A percentile compares a stretch with the other conserved stretches of the same genome.
These are phyloP conservation scores for Leccinum obscurum DNA, from an alignment of 768 basidiomycete species.

Conservation along the genomic window DNA sequence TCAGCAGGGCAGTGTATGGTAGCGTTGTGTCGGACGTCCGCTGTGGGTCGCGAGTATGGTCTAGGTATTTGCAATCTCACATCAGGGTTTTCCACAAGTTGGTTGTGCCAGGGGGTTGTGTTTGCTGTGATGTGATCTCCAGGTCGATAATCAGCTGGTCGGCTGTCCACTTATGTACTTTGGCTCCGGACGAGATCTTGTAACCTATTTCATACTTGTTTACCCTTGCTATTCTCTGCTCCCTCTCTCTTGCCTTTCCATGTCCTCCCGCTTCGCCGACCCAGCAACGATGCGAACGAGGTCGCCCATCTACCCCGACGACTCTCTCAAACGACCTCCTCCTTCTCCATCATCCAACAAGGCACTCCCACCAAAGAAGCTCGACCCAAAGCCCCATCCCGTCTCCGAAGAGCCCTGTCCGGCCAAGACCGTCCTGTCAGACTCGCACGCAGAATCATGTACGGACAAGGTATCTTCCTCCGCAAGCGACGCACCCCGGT, in stretches of 20 bases:
- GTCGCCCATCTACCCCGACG: slow-evolving; percentile 32
- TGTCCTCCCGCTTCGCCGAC: slow-evolving; percentile 33
- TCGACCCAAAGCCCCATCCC: slow-evolving; percentile 32
- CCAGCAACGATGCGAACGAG: slow-evolving; percentile 30
- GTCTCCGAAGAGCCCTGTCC: slow-evolving; percentile 28
- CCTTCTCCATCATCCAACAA: slow-evolving; percentile 38
- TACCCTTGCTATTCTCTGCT: slow-evolving; percentile 12
- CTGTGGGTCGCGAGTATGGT: slow-evolving; percentile 32
- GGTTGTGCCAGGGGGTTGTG: slow-evolving; percentile 4
- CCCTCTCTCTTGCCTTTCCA: slow-evolving; percentile 6
- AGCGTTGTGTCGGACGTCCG: slow-evolving; percentile 25
- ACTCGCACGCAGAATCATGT: slow-evolving; percentile 21
- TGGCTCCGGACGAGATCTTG: slow-evolving; percentile 24
- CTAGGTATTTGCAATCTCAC: slow-evolving; percentile 25
- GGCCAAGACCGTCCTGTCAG: slow-evolving; percentile 11
- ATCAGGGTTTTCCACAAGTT: slow-evolving; percentile 22
- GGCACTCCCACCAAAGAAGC: slow-evolving; percentile 31
- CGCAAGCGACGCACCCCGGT: neutral
- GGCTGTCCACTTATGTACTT: slow-evolving; percentile 33
- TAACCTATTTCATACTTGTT: slow-evolving; percentile 28
- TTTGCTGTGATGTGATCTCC: slow-evolving; percentile 28
- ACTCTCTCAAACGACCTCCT: slow-evolving; percentile 29
- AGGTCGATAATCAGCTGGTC: slow-evolving; percentile 31
- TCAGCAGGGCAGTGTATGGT: neutral
- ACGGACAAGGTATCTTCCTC: slow-evolving; percentile 29